These are phyloP conservation scores for Erodium moschatum DNA, from an alignment of 441 rosid species.

Conservation along the genomic window DNA sequence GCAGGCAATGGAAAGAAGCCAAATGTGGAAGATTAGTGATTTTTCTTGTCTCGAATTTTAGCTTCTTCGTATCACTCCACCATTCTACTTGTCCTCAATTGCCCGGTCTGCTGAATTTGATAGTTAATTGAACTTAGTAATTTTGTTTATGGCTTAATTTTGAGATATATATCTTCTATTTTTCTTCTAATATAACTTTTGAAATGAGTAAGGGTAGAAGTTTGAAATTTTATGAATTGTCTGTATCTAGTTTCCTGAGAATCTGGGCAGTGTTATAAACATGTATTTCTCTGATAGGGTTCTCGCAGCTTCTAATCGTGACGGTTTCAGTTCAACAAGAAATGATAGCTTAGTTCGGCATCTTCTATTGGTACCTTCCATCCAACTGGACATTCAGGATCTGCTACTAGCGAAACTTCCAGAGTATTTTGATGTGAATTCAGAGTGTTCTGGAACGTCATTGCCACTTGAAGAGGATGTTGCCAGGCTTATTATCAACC, in stretches of 20 bases:
- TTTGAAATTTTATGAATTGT: neutral
- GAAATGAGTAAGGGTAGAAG: neutral
- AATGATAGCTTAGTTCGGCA: slow-evolving; percentile 50
- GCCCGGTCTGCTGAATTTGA: too few relatives aligned
- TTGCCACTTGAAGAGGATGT: slow-evolving; percentile 52
- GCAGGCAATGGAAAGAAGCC: neutral
- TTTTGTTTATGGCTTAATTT: neutral
- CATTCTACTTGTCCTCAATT: neutral
- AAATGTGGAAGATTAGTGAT: neutral
- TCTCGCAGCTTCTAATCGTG: slow-evolving; percentile 34
- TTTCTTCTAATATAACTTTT: neutral
- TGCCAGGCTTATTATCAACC: slow-evolving; percentile 61
- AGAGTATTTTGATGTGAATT: slow-evolving; percentile 41
- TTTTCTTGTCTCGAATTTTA: neutral
- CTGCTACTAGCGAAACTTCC: slow-evolving; percentile 75
- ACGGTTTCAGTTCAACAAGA: slow-evolving; percentile 24
- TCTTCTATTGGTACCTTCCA: slow-evolving; percentile 52
- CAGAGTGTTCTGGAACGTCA: slow-evolving; percentile 23
- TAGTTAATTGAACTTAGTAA: neutral
- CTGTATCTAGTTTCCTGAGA: neutral
- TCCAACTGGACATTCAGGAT: slow-evolving; percentile 59
- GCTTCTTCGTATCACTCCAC: neutral
- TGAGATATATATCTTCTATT: neutral
- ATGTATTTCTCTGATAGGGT: slow-evolving; percentile 31
- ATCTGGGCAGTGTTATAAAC: neutral